Conservation (phyloP, 768 basidiomycete species). For the Hypsizygus marmoreus region DNA sequence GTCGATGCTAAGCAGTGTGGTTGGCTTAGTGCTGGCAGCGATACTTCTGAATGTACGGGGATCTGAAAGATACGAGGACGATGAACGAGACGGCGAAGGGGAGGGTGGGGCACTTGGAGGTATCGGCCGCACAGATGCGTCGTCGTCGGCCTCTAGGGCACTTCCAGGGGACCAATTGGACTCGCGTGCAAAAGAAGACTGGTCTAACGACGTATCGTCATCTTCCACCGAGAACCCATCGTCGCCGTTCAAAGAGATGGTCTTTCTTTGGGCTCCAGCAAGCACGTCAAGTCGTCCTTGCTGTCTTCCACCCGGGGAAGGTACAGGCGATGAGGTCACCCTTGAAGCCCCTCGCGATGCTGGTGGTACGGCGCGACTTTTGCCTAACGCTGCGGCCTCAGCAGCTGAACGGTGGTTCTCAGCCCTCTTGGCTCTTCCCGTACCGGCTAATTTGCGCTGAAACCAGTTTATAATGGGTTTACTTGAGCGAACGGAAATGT, state of each 20-base stretch:
- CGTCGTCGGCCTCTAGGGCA: constrained; percentile 85
- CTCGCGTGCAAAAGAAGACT: constrained; percentile 66
- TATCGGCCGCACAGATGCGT: constrained; percentile 88
- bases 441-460: constrained; percentile 80
- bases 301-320: constrained; percentile 31
- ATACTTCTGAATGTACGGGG: constrained; percentile 81
- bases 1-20: constrained; percentile 91
- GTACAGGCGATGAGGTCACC: constrained; percentile 46
- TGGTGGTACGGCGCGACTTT: constrained; percentile 30
- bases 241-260: constrained; percentile 66
- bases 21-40: constrained; percentile 91
- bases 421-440: constrained; percentile 56
- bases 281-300: constrained; percentile 34
- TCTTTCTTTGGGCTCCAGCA: constrained; percentile 45
- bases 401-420: constrained; percentile 35
- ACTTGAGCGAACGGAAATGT: constrained; percentile 67
- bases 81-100: constrained; percentile 81
- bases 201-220: constrained; percentile 47
- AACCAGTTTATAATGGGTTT: constrained; percentile 91
- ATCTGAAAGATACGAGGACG: constrained; percentile 81
- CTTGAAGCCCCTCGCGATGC: constrained; percentile 40
- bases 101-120: constrained; percentile 89
- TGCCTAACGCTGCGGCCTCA: constrained; percentile 30
- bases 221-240: constrained; percentile 45
- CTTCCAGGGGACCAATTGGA: constrained; percentile 82